phyloP scores from a whole-genome alignment of 1,139 yeast species.

The Sugiyamaella sp. region DNA sequence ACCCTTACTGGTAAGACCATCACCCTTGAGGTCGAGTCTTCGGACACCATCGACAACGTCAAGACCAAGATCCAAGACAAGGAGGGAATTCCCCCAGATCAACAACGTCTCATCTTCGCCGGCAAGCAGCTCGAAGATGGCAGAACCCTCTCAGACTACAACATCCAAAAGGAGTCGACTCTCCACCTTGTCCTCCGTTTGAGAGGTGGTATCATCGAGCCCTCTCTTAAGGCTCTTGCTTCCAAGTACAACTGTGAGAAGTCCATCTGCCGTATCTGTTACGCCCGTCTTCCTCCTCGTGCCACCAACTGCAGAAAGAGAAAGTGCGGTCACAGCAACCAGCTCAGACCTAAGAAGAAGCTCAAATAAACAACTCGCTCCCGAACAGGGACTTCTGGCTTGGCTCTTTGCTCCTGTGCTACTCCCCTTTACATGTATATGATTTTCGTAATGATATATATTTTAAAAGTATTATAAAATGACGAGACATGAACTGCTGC shows the following conservation, averaged over 20 bases:
- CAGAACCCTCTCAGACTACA: slow-evolving; percentile 90
- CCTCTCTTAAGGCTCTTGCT: slow-evolving; percentile 98
- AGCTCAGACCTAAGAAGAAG: slow-evolving; percentile 99
- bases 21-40: slow-evolving; percentile 92
- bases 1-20: slow-evolving; percentile 40
- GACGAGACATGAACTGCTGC: no score
- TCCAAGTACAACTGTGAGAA: slow-evolving; percentile 99
- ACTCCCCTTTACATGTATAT: slow-evolving; percentile 16
- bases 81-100: slow-evolving; percentile 96
- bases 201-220: slow-evolving; percentile 98
- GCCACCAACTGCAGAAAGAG: slow-evolving; percentile 99
- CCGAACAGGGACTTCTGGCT: slow-evolving; percentile 10
- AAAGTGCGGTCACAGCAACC: slow-evolving; percentile 99
- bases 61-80: slow-evolving; percentile 92
- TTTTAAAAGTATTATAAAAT: slow-evolving; percentile 23
- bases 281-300: slow-evolving; percentile 99
- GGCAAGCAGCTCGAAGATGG: slow-evolving; percentile 96
- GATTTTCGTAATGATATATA: slow-evolving; percentile 17
- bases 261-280: slow-evolving; percentile 98
- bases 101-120: slow-evolving; percentile 89
- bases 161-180: slow-evolving; percentile 93
- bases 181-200: slow-evolving; percentile 83
- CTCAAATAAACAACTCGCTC: slow-evolving; percentile 70
- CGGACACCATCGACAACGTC: slow-evolving; percentile 93
- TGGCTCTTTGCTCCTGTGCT: slow-evolving; percentile 1